Base-by-base conservation (phyloP, 1,284 basidiomycete species). In the Cryptococcus sp. region DNA sequence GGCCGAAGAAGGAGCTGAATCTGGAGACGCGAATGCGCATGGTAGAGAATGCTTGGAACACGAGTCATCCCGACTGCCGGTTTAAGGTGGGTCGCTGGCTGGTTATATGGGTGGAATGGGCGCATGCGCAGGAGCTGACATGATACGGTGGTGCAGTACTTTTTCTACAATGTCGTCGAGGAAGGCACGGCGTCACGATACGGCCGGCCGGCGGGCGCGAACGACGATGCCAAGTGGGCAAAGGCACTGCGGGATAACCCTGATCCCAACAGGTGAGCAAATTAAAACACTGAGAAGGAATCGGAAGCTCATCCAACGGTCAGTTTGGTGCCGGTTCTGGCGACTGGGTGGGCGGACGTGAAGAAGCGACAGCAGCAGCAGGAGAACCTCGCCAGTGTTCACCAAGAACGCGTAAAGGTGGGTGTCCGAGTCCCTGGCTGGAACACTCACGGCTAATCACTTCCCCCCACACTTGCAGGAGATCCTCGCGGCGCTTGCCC, bases 101-200 rank as follows among this genome's bases (percentile, higher is more conserved):
- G 12, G 5, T 44, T 42, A 52, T 7, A 12, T 28, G 38, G 21
- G 13, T 21, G 18, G 15, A n/a, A 44, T 37, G 37, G 33, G 39
- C 33, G 24, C n/a, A 23, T 24, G 20, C 3, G 28, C 33, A 21
- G 43, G n/a, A 46, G 33, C 57, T 59, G 37, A 59, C 21, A n/a
- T 28, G 37, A 59, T 16, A n/a, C 21, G 16, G 35, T 46, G 35
- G 21, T 33, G 12, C 83, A 91, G 71, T 85, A 84, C 65, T 93
- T 91, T 66, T 92, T 93, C 70, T 92, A 92, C 73, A 93, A 93
- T 67, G 80, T 90, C 3, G 90, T 93, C 6, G 87, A 89, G 62
- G 87, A 88, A 0, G 80, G 80, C 2, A 83, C 87, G 64, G 82
- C 88, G 2, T 80, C 79, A 28, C 68, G 85, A 55, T 93, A 90